phyloP scores from a whole-genome alignment of 2,329 filamentous ascomycete genomes.

The Trichoderma harzianum region DNA sequence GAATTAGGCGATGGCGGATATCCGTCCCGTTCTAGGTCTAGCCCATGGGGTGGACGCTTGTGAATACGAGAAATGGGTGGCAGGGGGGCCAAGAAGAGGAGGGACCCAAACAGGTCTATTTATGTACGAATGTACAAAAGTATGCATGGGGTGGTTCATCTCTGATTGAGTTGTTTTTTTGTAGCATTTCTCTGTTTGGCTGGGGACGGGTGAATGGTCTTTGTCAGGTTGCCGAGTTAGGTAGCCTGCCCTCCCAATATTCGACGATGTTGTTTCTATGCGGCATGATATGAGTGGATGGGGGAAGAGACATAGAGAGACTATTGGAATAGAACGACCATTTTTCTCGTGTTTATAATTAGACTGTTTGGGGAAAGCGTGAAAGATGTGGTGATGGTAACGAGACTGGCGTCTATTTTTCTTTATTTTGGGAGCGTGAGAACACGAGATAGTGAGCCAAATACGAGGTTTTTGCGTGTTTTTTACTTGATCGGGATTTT shows the following conservation, averaged over 20 bases:
- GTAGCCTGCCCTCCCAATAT: neutral
- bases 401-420: neutral
- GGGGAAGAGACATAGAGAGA: neutral
- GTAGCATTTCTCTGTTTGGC: neutral
- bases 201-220: neutral
- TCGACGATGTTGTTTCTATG: neutral
- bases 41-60: constrained; percentile 8
- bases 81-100: neutral
- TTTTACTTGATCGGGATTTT: neutral
- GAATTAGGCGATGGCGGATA: constrained; percentile 10
- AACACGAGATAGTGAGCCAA: neutral
- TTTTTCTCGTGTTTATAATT: neutral
- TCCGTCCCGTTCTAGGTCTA: constrained; percentile 12
- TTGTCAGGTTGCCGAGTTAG: neutral
- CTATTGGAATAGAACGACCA: neutral
- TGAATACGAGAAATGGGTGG: constrained; percentile 14
- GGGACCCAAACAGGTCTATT: neutral
- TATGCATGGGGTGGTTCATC: neutral
- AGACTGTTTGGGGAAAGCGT: neutral
- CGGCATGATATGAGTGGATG: neutral
- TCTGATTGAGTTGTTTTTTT: neutral
- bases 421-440: neutral
- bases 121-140: neutral
- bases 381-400: neutral
- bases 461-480: neutral